Percentiles rank a stretch among this genome's conserved stretches.
Conservation (phyloP, 2,329 filamentous ascomycete species). For the Phialocephala sp. region DNA sequence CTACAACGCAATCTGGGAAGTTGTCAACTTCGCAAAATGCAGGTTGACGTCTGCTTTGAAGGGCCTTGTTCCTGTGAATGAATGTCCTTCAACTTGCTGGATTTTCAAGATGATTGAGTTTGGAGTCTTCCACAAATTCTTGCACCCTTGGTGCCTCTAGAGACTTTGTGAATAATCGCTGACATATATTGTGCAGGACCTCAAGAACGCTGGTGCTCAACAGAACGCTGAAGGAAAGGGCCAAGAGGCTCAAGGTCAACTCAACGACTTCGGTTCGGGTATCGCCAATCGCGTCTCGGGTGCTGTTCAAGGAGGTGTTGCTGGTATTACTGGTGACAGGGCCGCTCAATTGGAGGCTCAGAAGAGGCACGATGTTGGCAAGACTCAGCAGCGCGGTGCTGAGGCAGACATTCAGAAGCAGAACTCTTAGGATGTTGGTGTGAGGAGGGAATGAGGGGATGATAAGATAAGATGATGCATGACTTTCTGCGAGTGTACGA, state of each 20-base stretch:
- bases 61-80: too few species aligned
- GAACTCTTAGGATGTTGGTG: slow-evolving; percentile 28
- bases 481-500: slow-evolving; percentile 15
- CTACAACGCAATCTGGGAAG: too few species aligned
- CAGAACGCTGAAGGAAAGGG: slow-evolving; percentile 83
- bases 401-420: slow-evolving; percentile 79
- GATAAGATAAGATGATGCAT: slow-evolving; percentile 14
- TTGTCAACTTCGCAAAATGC: too few species aligned
- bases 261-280: slow-evolving; percentile 75
- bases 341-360: slow-evolving; percentile 68
- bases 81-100: too few species aligned
- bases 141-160: too few species aligned
- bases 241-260: slow-evolving; percentile 82
- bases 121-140: too few species aligned
- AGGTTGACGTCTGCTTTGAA: too few species aligned
- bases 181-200: slow-evolving; percentile 47
- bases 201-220: slow-evolving; percentile 75
- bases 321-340: slow-evolving; percentile 75
- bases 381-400: slow-evolving; percentile 82
- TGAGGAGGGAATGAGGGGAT: slow-evolving; percentile 14
- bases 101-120: too few species aligned
- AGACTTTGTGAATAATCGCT: slow-evolving; percentile 11
- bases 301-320: slow-evolving; percentile 71
- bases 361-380: slow-evolving; percentile 76
- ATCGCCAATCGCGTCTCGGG: slow-evolving; percentile 71